phyloP scores from a whole-genome alignment of 2,329 filamentous ascomycete genomes.

The Pyrenophora graminea region DNA sequence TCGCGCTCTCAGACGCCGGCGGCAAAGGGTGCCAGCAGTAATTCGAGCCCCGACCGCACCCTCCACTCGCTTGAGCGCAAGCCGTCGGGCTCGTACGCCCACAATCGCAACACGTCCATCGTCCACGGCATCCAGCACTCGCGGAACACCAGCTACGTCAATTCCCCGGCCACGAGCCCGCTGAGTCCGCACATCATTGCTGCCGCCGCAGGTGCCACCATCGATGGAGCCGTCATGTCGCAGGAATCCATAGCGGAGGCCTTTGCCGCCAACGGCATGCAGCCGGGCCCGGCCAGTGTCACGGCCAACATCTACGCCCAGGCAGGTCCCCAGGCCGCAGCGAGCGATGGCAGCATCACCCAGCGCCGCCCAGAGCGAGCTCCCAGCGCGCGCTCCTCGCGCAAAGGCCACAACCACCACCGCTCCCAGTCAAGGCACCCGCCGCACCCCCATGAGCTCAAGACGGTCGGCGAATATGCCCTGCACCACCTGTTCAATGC shows the following conservation, averaged over 20 bases:
- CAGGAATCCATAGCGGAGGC: slow-evolving; percentile 47
- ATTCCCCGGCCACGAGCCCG: slow-evolving; percentile 75
- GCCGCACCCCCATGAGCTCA: slow-evolving; percentile 72
- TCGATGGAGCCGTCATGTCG: slow-evolving; percentile 49
- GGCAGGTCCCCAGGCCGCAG: slow-evolving; percentile 8
- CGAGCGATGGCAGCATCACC: slow-evolving; percentile 22
- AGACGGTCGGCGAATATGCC: slow-evolving; percentile 97
- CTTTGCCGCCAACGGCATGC: slow-evolving; percentile 38
- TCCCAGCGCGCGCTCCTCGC: slow-evolving; percentile 63
- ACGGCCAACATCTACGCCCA: slow-evolving; percentile 19
- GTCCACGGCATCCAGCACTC: slow-evolving; percentile 94
- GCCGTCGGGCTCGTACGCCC: slow-evolving; percentile 68
- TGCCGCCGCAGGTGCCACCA: slow-evolving; percentile 42
- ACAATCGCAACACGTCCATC: slow-evolving; percentile 95
- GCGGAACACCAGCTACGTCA: slow-evolving; percentile 83
- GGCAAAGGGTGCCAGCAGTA: slow-evolving; percentile 35
- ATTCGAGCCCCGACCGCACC: slow-evolving; percentile 47
- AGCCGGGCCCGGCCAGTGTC: slow-evolving; percentile 9
- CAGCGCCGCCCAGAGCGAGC: slow-evolving; percentile 51
- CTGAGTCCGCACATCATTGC: slow-evolving; percentile 86
- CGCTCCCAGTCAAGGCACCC: slow-evolving; percentile 70
- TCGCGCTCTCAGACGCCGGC: slow-evolving; percentile 52
- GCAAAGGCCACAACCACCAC: slow-evolving; percentile 77
- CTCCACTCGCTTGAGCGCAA: slow-evolving; percentile 52
- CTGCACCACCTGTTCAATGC: slow-evolving; percentile 95